Evolutionary conservation across 805 yeast species (phyloP), one percentile per base, ranked within the genome.

Genomic region (Cyberlindnera euphorbiiphila): DNA sequence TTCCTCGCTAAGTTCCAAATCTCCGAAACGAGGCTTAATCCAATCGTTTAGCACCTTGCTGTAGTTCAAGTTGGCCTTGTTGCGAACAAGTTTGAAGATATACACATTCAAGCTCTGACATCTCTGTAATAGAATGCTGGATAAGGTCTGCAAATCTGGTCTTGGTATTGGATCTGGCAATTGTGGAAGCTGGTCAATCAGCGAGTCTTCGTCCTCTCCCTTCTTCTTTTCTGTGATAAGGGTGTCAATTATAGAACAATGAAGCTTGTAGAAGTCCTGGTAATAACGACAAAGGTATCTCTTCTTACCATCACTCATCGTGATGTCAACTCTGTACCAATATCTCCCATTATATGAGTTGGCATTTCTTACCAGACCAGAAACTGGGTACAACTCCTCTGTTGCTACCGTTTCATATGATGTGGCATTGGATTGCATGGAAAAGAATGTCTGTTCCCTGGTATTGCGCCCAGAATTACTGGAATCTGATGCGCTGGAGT

Each of bases 301-400:
- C 29, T 60, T 64, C 27, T 56, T 58, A 16, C 63, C 63, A 34
- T 63, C 58, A 25, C 58, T 54, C 45, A 61, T 57, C 6, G 50
- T 42, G 17, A 70, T 50, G 42, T 72, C 78, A 20, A 71, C 61
- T 36, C 73, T 60, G 46, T 74, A 74, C 77, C 78, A 74, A 47
- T 63, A 70, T 36, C 74, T 49, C n/a, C 70, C 69, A 28, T 68
- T 61, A 42, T 52, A 58, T 16, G 61, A 55, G 15, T 65, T 61
- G 18, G 64, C 71, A 31, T 71, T 66, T 36, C 59, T 56, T 10
- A 72, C 68, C 4, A 61, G 47, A 3, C 66, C 64, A 4, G 64
- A 49, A 5, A 58, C 45, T 0, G 72, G 69, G 53, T 34, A 50
- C 4, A 46, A 30, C 8, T 35, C 45, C 7, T 31, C 34, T 3